Evolutionary conservation across 1,139 yeast genomes (phyloP).

Genomic region (Protomyces pachydermus): DNA sequence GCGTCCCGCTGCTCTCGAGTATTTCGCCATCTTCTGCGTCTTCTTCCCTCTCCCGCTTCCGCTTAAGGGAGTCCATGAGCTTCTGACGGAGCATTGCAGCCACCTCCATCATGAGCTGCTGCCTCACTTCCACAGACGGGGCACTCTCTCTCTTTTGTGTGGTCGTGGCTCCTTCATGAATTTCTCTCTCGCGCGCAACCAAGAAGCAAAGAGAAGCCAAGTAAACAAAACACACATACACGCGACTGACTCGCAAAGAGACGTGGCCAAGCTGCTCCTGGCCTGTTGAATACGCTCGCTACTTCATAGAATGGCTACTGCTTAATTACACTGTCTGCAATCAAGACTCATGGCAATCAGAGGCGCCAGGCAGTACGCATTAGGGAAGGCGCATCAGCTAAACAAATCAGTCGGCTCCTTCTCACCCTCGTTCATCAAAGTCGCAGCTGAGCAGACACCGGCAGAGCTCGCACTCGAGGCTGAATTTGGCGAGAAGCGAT

Average conservation of each 20-base stretch:
- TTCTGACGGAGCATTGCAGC: neutral
- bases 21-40: neutral
- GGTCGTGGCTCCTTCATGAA: neutral
- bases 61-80: neutral
- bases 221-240: neutral
- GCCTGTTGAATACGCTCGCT: neutral
- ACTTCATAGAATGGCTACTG: neutral
- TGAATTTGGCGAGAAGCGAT: slow-evolving; percentile 52
- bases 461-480: slow-evolving; percentile 42
- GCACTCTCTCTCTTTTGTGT: neutral
- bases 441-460: neutral
- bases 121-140: too few species aligned
- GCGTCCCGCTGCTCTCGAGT: neutral
- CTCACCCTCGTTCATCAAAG: slow-evolving; percentile 16
- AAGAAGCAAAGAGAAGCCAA: neutral
- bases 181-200: too few species aligned
- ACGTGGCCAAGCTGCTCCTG: neutral
- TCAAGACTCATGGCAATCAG: neutral
- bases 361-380: neutral
- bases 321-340: neutral
- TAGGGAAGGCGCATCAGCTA: neutral
- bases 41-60: neutral
- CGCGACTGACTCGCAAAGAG: neutral
- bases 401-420: slow-evolving; percentile 6
- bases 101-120: neutral